Conservation (phyloP, 2,329 filamentous ascomycete genomes). For the Colletotrichum ledebouriae region DNA sequence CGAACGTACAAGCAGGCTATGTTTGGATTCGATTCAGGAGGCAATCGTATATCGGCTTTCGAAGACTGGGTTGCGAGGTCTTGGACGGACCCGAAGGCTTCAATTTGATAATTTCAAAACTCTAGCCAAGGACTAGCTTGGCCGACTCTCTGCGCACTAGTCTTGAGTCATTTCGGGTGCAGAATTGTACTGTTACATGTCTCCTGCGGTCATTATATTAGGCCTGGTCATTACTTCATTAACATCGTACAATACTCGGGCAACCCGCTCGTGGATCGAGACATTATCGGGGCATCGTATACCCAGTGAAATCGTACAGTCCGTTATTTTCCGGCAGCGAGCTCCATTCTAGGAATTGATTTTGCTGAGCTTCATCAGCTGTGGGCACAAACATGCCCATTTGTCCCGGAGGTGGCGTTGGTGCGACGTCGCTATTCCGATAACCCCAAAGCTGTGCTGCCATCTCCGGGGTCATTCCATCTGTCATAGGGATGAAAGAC, state of each 20-base stretch:
- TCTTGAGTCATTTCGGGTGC: no score
- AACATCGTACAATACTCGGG: constrained; percentile 14
- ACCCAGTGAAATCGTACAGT: constrained; percentile 35
- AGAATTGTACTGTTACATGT: not conserved
- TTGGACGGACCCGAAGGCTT: not conserved
- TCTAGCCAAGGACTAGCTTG: no score
- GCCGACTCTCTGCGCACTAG: no score
- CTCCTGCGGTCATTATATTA: not conserved
- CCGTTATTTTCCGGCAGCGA: constrained; percentile 30
- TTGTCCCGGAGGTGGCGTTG: constrained; percentile 10
- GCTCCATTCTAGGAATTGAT: constrained; percentile 25
- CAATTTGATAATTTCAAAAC: not conserved
- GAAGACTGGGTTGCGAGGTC: not conserved
- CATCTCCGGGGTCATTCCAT: constrained; percentile 34
- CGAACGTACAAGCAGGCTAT: not conserved
- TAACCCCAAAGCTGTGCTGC: constrained; percentile 36
- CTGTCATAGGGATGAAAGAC: constrained; percentile 10
- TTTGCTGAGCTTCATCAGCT: constrained; percentile 3
- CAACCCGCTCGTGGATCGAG: not conserved
- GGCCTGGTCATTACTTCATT: not conserved
- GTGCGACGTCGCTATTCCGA: not conserved
- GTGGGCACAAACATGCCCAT: constrained; percentile 23
- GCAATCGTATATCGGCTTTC: not conserved
- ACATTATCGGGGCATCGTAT: constrained; percentile 21
- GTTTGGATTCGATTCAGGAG: not conserved